Evolutionary conservation across 148 eudicot species (phyloP).

Genomic region (Salicornia ramosissima): DNA sequence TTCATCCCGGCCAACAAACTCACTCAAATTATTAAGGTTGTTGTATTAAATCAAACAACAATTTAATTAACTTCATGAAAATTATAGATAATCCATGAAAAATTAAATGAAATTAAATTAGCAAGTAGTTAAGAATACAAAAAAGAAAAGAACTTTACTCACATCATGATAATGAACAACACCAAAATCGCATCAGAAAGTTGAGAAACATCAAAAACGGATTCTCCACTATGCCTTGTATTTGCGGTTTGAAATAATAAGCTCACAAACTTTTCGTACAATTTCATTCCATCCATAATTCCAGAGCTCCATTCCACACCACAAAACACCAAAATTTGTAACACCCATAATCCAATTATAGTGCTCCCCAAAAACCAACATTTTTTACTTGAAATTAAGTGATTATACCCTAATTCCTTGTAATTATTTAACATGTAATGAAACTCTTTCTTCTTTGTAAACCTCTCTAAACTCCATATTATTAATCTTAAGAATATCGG

Average conservation of each 20-base stretch:
- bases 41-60: too few relatives aligned
- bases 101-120: too few relatives aligned
- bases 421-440: slow-evolving; percentile 29
- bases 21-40: too few relatives aligned
- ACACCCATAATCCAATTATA: slow-evolving; percentile 32
- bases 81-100: too few relatives aligned
- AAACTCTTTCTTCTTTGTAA: slow-evolving; percentile 30
- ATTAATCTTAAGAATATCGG: slow-evolving; percentile 33
- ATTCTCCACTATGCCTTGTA: slow-evolving; percentile 55
- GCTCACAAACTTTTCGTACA: slow-evolving; percentile 44
- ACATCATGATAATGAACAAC: slow-evolving; percentile 56
- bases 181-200: slow-evolving; percentile 48
- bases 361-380: slow-evolving; percentile 28
- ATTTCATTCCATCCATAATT: slow-evolving; percentile 36
- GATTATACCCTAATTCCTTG: slow-evolving; percentile 24
- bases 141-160: slow-evolving; percentile 31
- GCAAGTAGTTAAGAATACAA: neutral
- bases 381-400: slow-evolving; percentile 31
- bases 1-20: too few relatives aligned
- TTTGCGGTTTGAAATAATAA: slow-evolving; percentile 38
- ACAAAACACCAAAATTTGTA: slow-evolving; percentile 31
- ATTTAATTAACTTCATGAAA: too few relatives aligned
- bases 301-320: slow-evolving; percentile 48
- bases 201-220: slow-evolving; percentile 46
- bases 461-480: slow-evolving; percentile 28